A percentile compares a stretch with the other conserved stretches of the same genome.
phyloP scores from a whole-genome alignment of 1,284 basidiomycete species.

The Leccinum ponderosum region DNA sequence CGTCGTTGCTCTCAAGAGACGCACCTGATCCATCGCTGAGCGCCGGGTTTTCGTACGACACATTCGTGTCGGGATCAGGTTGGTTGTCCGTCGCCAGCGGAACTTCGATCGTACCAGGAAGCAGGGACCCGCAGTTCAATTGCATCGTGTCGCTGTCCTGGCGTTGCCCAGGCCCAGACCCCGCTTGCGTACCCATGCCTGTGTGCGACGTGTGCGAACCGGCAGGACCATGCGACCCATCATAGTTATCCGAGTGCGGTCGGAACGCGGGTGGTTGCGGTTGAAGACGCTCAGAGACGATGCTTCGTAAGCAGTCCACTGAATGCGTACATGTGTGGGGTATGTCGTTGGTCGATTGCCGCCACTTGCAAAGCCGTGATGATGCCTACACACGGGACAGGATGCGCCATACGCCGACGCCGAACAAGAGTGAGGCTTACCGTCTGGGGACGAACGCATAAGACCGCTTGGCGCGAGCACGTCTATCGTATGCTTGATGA shows the following conservation, averaged over 20 bases:
- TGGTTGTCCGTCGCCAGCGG: neutral
- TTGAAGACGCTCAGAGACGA: conserved; percentile 24
- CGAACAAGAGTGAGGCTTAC: conserved; percentile 34
- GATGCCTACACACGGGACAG: conserved; percentile 44
- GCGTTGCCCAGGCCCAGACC: conserved; percentile 10
- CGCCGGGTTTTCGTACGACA: conserved; percentile 31
- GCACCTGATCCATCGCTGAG: neutral
- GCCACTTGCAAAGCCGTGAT: conserved; percentile 53
- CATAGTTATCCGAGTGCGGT: conserved; percentile 9
- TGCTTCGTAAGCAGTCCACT: conserved; percentile 66
- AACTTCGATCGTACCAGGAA: neutral
- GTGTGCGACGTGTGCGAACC: neutral
- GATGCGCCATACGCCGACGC: neutral
- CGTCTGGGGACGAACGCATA: conserved; percentile 82
- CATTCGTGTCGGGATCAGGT: conserved; percentile 36
- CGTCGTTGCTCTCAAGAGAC: conserved; percentile 33
- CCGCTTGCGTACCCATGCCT: conserved; percentile 5
- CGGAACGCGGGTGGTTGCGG: conserved; percentile 23
- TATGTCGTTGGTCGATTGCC: conserved; percentile 76
- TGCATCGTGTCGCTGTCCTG: conserved; percentile 21
- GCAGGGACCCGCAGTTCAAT: conserved; percentile 7
- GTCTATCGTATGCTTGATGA: conserved; percentile 67
- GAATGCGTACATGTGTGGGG: conserved; percentile 77
- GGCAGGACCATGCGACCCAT: conserved; percentile 7
- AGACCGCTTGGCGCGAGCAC: conserved; percentile 70